phyloP scores from a whole-genome alignment of 1,284 basidiomycete species.

The Rhodotorula sp. region DNA sequence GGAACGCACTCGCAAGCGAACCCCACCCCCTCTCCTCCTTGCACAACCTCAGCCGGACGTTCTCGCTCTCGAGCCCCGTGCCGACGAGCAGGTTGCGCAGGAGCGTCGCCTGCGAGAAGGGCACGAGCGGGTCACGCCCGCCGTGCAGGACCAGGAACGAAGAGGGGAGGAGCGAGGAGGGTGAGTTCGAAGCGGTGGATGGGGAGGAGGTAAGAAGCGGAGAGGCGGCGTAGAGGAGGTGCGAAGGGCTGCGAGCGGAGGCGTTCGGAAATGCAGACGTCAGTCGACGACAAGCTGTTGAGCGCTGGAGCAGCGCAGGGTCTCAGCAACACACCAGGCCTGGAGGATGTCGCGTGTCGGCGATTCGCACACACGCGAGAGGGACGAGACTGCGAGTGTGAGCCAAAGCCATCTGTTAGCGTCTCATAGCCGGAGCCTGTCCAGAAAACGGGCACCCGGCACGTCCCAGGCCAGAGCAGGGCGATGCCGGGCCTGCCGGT shows the following conservation, averaged over 20 bases:
- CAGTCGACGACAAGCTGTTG: not conserved
- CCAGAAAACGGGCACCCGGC: too few relatives aligned
- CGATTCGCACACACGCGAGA: conserved; percentile 17
- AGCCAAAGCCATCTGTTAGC: too few relatives aligned
- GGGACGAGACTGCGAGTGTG: conserved; percentile 20
- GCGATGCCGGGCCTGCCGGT: too few relatives aligned
- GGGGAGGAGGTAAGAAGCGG: conserved; percentile 44
- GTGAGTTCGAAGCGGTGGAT: not conserved
- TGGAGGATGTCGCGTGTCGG: conserved; percentile 15
- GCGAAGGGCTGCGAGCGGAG: conserved; percentile 49
- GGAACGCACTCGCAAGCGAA: conserved; percentile 19
- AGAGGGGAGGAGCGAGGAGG: conserved; percentile 40
- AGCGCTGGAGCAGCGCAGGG: too few relatives aligned
- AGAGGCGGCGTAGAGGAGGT: conserved; percentile 49
- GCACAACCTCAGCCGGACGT: conserved; percentile 49
- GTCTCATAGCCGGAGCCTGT: too few relatives aligned
- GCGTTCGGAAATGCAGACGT: too few relatives aligned
- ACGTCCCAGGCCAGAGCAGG: too few relatives aligned
- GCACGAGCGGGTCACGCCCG: conserved; percentile 47
- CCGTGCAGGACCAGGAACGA: conserved; percentile 50
- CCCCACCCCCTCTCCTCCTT: conserved; percentile 40
- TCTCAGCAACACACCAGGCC: conserved; percentile 17
- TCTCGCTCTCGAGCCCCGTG: conserved; percentile 44
- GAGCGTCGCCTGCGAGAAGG: conserved; percentile 49
- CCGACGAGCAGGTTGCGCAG: conserved; percentile 49